A percentile compares a stretch with the other conserved stretches of the same genome.
Evolutionary conservation across 2,329 filamentous ascomycete genomes (phyloP).

Genomic region (Pestalotiopsis sp.): DNA sequence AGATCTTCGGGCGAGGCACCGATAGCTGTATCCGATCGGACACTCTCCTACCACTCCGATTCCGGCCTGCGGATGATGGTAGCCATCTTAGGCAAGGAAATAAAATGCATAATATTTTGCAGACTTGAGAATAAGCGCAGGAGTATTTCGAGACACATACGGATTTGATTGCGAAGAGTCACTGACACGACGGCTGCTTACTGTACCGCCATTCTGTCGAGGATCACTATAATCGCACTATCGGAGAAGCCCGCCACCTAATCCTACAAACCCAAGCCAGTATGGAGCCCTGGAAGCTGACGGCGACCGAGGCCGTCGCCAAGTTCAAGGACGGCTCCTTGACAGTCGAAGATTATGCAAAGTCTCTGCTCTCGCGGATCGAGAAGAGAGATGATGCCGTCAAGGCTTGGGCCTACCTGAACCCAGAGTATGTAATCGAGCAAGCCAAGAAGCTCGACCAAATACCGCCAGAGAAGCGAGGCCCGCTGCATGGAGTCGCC

Average conservation of each 20-base stretch:
- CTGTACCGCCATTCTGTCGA: background rate
- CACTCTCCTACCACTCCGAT: constrained; percentile 5
- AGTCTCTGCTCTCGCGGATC: constrained; percentile 46
- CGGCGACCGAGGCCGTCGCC: constrained; percentile 43
- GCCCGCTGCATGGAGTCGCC: constrained; percentile 55
- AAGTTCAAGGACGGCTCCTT: constrained; percentile 42
- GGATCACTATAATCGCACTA: background rate
- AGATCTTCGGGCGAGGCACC: background rate
- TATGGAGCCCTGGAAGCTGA: constrained; percentile 39
- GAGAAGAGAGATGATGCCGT: constrained; percentile 42
- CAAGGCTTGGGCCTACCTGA: constrained; percentile 49
- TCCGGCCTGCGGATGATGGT: constrained; percentile 1
- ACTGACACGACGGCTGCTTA: background rate
- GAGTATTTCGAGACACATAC: background rate
- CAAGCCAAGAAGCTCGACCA: constrained; percentile 51
- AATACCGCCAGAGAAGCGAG: constrained; percentile 45
- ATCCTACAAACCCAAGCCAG: background rate
- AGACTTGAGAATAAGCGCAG: too few relatives aligned
- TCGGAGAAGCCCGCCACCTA: background rate
- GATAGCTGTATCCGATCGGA: constrained; percentile 4
- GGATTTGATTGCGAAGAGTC: background rate
- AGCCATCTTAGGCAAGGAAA: background rate
- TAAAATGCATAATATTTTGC: background rate
- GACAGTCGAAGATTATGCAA: constrained; percentile 50
- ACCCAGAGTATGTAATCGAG: constrained; percentile 45